phyloP scores from a whole-genome alignment of 495 filamentous ascomycete genomes.

The Lentithecium fluviatile region DNA sequence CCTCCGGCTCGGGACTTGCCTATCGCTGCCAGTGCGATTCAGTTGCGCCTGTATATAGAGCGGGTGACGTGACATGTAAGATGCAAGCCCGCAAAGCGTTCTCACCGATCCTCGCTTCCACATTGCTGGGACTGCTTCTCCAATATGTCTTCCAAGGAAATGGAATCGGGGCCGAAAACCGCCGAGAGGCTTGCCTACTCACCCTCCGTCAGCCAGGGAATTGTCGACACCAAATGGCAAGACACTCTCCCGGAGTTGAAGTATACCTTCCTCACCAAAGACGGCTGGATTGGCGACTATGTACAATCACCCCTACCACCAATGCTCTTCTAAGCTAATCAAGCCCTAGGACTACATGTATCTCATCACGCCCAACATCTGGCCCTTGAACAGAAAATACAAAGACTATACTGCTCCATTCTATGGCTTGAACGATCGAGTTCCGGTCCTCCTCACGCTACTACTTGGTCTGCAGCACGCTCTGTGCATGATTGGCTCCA shows the following conservation, averaged over 20 bases:
- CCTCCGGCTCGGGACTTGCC: no score
- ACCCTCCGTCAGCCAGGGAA: constrained; percentile 2
- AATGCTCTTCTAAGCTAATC: not conserved
- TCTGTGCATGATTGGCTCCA: constrained; percentile 40
- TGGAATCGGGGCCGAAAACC: not conserved
- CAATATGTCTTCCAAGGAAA: not conserved
- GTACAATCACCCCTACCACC: not conserved
- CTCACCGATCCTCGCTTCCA: no score
- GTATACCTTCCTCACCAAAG: constrained; percentile 12
- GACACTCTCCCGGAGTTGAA: constrained; percentile 4
- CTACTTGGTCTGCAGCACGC: constrained; percentile 46
- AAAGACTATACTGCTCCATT: constrained; percentile 43
- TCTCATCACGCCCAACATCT: constrained; percentile 48
- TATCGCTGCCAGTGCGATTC: no score
- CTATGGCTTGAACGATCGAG: constrained; percentile 45
- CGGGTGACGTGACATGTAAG: no score
- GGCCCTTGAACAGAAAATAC: constrained; percentile 42
- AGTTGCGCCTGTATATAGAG: no score
- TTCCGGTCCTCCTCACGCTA: constrained; percentile 44
- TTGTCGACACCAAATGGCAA: constrained; percentile 4
- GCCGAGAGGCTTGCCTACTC: constrained; percentile 1
- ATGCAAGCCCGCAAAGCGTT: no score
- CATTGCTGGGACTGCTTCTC: no score
- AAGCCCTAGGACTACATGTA: constrained; percentile 43
- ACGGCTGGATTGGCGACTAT: constrained; percentile 15